phyloP scores from a whole-genome alignment of 2,329 filamentous ascomycete species.

The Camptophora hylomeconis region DNA sequence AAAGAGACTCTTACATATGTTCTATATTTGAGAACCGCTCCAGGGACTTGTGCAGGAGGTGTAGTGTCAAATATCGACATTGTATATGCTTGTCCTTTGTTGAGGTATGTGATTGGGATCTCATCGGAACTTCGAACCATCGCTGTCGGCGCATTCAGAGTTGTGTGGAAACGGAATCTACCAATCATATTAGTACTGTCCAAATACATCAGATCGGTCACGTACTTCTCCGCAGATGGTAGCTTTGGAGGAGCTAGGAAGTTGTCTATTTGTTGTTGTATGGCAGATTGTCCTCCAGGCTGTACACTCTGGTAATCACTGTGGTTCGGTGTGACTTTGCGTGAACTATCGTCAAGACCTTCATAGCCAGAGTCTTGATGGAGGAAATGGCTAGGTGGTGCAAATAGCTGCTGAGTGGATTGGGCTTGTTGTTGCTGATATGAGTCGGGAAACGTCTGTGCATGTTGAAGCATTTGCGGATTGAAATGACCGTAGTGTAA shows the following conservation, averaged over 20 bases:
- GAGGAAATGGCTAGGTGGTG: conserved; percentile 52
- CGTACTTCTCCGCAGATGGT: conserved; percentile 40
- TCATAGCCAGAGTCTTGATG: conserved; percentile 73
- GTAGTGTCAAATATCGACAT: conserved; percentile 70
- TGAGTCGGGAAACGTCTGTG: conserved; percentile 10
- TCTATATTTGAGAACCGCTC: conserved; percentile 56
- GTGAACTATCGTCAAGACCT: conserved; percentile 54
- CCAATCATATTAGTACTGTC: conserved; percentile 12
- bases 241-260: conserved; percentile 18
- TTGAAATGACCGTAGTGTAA: conserved; percentile 60
- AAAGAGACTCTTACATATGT: conserved; percentile 94
- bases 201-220: conserved; percentile 6
- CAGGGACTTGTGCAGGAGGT: conserved; percentile 43
- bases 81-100: conserved; percentile 92
- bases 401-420: conserved; percentile 32
- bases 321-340: conserved; percentile 31
- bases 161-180: conserved; percentile 78
- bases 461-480: conserved; percentile 28
- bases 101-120: conserved; percentile 93
- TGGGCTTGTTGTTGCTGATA: conserved; percentile 40
- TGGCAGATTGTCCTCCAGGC: conserved; percentile 20
- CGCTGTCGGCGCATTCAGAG: conserved; percentile 83
- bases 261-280: conserved; percentile 18
- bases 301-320: conserved; percentile 10
- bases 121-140: conserved; percentile 87